These are phyloP conservation scores for Melaleuca quinquenervia DNA, from an alignment of 345 rosid genomes.

Conservation along the genomic window DNA sequence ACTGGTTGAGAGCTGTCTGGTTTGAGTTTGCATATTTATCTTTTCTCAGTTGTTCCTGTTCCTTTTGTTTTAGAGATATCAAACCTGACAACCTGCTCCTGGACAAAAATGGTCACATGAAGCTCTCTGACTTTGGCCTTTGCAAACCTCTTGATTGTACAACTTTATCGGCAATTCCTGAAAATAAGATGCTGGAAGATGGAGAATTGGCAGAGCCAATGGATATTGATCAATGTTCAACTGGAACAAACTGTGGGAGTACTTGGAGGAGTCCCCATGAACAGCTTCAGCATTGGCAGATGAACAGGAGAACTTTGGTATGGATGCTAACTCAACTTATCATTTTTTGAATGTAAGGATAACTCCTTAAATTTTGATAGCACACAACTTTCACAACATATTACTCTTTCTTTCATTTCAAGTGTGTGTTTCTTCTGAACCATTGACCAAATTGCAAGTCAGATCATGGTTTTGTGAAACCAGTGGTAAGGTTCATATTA, in stretches of 20 bases:
- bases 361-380: neutral
- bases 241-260: conserved; percentile 67
- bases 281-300: conserved; percentile 99
- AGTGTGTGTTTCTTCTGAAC: neutral
- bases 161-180: conserved; percentile 68
- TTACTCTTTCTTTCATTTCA: neutral
- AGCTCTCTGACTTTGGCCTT: conserved; percentile 95
- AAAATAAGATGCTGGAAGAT: conserved; percentile 61
- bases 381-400: neutral
- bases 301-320: conserved; percentile 94
- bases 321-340: neutral
- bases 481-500: neutral
- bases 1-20: neutral
- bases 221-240: conserved; percentile 76
- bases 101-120: conserved; percentile 95
- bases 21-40: neutral
- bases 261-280: conserved; percentile 85
- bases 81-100: conserved; percentile 95
- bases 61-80: conserved; percentile 56
- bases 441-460: neutral
- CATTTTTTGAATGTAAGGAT: neutral
- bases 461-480: neutral
- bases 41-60: neutral
- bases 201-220: conserved; percentile 55
- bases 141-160: conserved; percentile 95